Conservation (phyloP, 164 flowering plant species). For the Buxus sempervirens region DNA sequence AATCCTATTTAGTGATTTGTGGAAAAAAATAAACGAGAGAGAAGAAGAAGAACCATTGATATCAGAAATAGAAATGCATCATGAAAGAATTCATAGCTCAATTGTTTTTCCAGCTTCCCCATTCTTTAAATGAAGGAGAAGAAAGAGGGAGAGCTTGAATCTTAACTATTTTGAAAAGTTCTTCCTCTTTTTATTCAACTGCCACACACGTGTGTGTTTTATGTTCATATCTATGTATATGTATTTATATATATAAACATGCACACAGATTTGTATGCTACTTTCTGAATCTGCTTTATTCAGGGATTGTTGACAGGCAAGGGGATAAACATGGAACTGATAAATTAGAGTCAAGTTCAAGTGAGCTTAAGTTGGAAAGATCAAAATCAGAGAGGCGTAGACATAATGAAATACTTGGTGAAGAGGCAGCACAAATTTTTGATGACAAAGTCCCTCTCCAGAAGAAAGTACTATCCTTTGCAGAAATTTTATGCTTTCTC, state of each 20-base stretch:
- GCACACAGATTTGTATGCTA: neutral
- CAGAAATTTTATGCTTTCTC: neutral
- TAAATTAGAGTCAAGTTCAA: conserved; percentile 28
- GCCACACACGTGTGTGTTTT: no score
- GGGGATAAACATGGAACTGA: conserved; percentile 29
- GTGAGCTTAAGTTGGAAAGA: conserved; percentile 47
- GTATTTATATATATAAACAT: no score
- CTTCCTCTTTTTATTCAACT: no score
- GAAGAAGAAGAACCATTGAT: no score
- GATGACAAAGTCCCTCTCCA: conserved; percentile 62
- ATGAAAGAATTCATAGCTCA: no score
- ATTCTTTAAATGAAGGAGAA: no score
- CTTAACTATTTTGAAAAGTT: no score
- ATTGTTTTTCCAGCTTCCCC: no score
- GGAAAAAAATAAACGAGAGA: no score
- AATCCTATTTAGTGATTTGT: no score
- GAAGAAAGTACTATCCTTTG: conserved; percentile 55
- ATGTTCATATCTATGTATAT: neutral
- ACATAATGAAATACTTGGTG: conserved; percentile 35
- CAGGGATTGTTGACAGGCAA: conserved; percentile 41
- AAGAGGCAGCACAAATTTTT: conserved; percentile 68
- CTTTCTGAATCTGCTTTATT: conserved; percentile 11
- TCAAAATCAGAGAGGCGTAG: conserved; percentile 72
- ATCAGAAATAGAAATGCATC: no score
- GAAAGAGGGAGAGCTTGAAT: no score